Percentiles rank a stretch among this genome's conserved stretches.
Evolutionary conservation across 2,329 filamentous ascomycete genomes (phyloP).

Genomic region (Pseudonectria foliicola): DNA sequence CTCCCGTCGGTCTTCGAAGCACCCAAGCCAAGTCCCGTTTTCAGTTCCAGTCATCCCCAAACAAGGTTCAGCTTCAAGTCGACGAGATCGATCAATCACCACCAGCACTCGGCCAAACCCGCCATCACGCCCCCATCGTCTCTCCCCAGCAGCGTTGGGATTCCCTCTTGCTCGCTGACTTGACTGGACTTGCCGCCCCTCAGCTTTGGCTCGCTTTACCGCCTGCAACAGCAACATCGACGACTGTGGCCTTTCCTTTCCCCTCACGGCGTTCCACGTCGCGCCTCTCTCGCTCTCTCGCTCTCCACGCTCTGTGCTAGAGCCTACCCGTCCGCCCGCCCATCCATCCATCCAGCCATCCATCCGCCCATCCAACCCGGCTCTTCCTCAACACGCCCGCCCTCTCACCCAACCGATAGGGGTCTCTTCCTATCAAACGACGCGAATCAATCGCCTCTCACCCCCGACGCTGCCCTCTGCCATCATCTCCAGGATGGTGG

Average conservation of each 20-base stretch:
- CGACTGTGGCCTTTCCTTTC: too few species aligned
- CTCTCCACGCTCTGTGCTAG: too few species aligned
- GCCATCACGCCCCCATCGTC: not conserved
- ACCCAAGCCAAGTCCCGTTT: conserved; percentile 12
- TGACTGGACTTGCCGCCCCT: too few species aligned
- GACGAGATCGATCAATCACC: conserved; percentile 1
- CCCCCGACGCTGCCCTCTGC: conserved; percentile 8
- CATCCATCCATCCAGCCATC: conserved; percentile 4
- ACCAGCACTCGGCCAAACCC: too few species aligned
- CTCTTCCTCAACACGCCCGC: conserved; percentile 3
- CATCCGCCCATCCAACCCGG: conserved; percentile 11
- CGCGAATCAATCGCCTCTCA: conserved; percentile 22
- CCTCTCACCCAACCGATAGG: conserved; percentile 7
- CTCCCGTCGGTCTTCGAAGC: conserved; percentile 7
- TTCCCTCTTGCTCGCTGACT: too few species aligned
- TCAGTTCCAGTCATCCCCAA: conserved; percentile 15
- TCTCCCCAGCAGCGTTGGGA: too few species aligned
- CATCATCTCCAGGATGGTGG: conserved; percentile 49
- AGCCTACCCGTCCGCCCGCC: too few species aligned
- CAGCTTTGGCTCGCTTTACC: too few species aligned
- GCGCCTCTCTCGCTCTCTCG: too few species aligned
- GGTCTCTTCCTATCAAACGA: conserved; percentile 6
- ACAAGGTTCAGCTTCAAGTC: conserved; percentile 17
- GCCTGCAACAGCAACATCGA: too few species aligned
- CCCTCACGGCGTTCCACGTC: not conserved